Conservation (phyloP, 164 flowering plant species). For the Cinnamomum chago region DNA sequence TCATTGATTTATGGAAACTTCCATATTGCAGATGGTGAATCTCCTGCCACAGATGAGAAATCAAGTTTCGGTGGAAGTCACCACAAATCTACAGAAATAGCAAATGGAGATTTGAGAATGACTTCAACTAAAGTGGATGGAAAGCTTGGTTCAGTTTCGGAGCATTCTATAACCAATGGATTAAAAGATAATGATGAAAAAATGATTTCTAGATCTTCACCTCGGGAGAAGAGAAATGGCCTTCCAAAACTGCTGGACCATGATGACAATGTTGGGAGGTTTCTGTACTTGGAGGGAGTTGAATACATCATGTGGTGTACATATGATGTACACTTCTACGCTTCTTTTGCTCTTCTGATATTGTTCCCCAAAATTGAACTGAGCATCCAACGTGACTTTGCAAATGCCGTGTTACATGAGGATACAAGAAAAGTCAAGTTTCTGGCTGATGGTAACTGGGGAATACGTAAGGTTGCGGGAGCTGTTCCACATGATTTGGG, state of each 20-base stretch:
- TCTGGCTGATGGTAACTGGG: constrained; percentile 74
- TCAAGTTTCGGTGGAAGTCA: constrained; percentile 16
- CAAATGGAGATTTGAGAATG: constrained; percentile 18
- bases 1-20: neutral
- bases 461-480: constrained; percentile 83
- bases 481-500: constrained; percentile 95
- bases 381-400: constrained; percentile 86
- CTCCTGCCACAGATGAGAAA: constrained; percentile 22
- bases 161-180: constrained; percentile 21
- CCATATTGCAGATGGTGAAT: constrained; percentile 46
- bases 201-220: constrained; percentile 5
- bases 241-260: constrained; percentile 22
- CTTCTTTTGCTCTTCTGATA: constrained; percentile 82
- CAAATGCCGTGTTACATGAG: constrained; percentile 79
- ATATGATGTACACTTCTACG: constrained; percentile 94
- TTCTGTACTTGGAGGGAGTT: constrained; percentile 86
- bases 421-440: constrained; percentile 84
- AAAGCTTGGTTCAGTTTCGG: constrained; percentile 13
- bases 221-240: neutral
- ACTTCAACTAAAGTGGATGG: constrained; percentile 28
- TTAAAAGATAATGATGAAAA: constrained; percentile 22
- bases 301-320: constrained; percentile 96
- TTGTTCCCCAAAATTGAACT: constrained; percentile 85
- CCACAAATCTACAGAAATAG: constrained; percentile 15
- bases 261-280: constrained; percentile 73